Conservation (phyloP, 345 rosid species). For the Euclidium syriacum region DNA sequence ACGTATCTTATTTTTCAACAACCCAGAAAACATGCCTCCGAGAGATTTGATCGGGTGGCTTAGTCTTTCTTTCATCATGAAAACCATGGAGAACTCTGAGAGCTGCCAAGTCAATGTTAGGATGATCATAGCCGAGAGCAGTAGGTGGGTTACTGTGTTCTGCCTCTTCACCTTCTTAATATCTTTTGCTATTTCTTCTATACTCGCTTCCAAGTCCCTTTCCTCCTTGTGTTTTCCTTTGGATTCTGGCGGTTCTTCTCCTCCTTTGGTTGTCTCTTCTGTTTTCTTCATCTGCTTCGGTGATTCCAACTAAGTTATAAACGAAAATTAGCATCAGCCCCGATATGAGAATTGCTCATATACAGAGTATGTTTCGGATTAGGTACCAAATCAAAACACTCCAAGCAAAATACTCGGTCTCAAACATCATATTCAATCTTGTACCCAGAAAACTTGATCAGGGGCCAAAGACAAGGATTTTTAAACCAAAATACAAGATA, state of each 20-base stretch:
- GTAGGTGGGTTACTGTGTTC: slow-evolving; percentile 61
- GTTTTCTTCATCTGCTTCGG: slow-evolving; percentile 13
- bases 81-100: slow-evolving; percentile 62
- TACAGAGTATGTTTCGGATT: neutral
- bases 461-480: too few species aligned
- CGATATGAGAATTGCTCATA: neutral
- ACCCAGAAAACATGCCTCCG: slow-evolving; percentile 41
- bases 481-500: too few species aligned
- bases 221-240: slow-evolving; percentile 2
- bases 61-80: slow-evolving; percentile 50
- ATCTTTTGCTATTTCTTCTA: slow-evolving; percentile 56
- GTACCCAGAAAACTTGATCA: slow-evolving; percentile 4
- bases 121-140: slow-evolving; percentile 60
- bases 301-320: slow-evolving; percentile 42
- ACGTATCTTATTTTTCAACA: slow-evolving; percentile 26
- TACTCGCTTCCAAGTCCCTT: slow-evolving; percentile 3
- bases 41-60: slow-evolving; percentile 62
- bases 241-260: neutral
- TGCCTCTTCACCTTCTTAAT: slow-evolving; percentile 57
- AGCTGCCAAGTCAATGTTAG: slow-evolving; percentile 72
- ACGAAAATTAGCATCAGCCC: slow-evolving; percentile 1
- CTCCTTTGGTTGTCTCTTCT: slow-evolving; percentile 3
- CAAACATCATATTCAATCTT: neutral
- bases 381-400: neutral
- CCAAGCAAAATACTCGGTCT: too few species aligned